phyloP scores from a whole-genome alignment of 192 early-diverging fungal genomes.

The Coemansia aciculifera region DNA sequence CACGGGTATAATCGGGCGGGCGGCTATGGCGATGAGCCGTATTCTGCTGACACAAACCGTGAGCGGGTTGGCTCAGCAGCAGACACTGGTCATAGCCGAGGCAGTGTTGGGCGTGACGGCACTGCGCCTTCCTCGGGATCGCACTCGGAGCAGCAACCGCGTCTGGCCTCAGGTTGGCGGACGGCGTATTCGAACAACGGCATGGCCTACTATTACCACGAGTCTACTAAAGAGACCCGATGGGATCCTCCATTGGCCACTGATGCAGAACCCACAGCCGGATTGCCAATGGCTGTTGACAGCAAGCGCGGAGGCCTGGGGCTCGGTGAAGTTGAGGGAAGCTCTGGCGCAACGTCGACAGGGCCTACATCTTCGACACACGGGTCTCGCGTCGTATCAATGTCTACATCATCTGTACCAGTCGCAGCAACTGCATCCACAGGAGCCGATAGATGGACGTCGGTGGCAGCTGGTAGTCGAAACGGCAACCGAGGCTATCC shows the following conservation, averaged over 20 bases:
- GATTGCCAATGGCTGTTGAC: constrained; percentile 10
- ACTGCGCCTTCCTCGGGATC: background rate
- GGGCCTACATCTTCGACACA: background rate
- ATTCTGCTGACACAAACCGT: background rate
- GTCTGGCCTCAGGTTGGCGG: constrained; percentile 48
- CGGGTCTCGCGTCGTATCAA: constrained; percentile 11
- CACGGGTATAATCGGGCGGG: background rate
- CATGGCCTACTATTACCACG: constrained; percentile 53
- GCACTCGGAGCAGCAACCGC: constrained; percentile 1
- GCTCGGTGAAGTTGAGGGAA: background rate
- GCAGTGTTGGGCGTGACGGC: background rate
- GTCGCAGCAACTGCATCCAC: background rate
- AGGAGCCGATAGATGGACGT: background rate
- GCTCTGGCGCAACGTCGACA: background rate
- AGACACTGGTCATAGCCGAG: background rate
- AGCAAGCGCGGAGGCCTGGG: background rate
- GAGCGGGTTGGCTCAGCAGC: background rate
- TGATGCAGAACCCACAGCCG: constrained; percentile 2
- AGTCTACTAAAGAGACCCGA: constrained; percentile 45
- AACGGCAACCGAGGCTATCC: background rate
- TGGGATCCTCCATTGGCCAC: constrained; percentile 48
- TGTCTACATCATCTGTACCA: constrained; percentile 1
- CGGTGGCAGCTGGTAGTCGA: background rate
- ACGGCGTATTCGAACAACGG: constrained; percentile 41
- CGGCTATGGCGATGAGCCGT: background rate